These are phyloP conservation scores for Melaleuca alternifolia DNA, from an alignment of 345 rosid genomes.

Conservation along the genomic window DNA sequence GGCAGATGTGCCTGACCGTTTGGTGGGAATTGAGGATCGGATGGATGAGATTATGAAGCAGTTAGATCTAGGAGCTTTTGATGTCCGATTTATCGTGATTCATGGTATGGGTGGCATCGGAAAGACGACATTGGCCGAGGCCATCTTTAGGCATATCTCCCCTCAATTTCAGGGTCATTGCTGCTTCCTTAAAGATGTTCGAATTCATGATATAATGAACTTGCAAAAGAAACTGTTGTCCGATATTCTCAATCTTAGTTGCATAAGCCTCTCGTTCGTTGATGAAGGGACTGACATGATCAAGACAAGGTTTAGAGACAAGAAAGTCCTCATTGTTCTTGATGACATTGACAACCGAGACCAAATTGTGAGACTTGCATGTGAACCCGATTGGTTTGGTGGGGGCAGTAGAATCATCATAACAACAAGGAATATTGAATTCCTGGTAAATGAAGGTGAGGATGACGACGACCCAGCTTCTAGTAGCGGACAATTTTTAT, in stretches of 20 bases:
- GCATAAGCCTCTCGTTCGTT: not conserved
- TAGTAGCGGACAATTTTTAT: not conserved
- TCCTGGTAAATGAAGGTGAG: not conserved
- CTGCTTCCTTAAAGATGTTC: not conserved
- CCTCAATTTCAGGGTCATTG: not conserved
- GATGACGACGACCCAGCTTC: not conserved
- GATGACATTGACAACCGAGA: rapidly evolving
- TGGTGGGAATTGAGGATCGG: not conserved
- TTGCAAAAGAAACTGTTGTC: not conserved
- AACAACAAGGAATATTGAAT: not conserved
- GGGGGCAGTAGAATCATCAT: not conserved
- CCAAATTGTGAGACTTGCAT: not conserved
- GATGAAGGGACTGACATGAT: not conserved
- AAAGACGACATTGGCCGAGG: not conserved
- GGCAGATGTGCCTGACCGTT: not conserved
- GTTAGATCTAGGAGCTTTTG: not conserved
- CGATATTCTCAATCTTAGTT: not conserved
- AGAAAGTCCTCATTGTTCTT: not conserved
- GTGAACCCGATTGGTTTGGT: not conserved
- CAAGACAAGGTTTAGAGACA: not conserved
- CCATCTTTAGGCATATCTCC: not conserved
- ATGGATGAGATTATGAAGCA: not conserved
- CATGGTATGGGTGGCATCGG: not conserved
- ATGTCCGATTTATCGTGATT: not conserved
- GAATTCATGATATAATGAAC: not conserved